These are phyloP conservation scores for Brassica nigra DNA, from an alignment of 345 rosid species.

Conservation along the genomic window DNA sequence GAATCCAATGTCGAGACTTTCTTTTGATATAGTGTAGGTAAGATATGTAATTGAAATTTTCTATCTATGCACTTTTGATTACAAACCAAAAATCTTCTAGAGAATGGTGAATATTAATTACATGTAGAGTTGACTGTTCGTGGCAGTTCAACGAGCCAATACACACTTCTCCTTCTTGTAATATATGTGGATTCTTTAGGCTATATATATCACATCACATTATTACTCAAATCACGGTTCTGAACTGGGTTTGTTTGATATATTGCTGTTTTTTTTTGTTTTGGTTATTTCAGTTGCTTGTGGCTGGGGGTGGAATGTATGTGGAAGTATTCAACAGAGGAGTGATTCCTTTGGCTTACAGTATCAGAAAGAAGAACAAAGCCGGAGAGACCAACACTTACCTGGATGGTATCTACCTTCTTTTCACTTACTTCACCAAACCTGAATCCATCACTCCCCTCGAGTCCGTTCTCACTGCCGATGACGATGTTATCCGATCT, in stretches of 20 bases:
- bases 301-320: slow-evolving; percentile 98
- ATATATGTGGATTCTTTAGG: too few species aligned
- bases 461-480: slow-evolving; percentile 52
- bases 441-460: slow-evolving; percentile 71
- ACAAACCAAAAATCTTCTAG: not conserved
- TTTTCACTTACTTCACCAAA: slow-evolving; percentile 87
- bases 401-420: slow-evolving; percentile 88
- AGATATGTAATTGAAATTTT: not conserved
- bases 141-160: too few species aligned
- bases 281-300: slow-evolving; percentile 62
- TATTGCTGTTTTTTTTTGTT: not conserved
- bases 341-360: slow-evolving; percentile 82
- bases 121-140: not conserved
- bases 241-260: not conserved
- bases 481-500: slow-evolving; percentile 78
- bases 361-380: slow-evolving; percentile 85
- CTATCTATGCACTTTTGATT: not conserved
- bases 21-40: slow-evolving; percentile 4
- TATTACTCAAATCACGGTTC: too few species aligned
- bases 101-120: too few species aligned
- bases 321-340: slow-evolving; percentile 97
- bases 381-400: slow-evolving; percentile 82
- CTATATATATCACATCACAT: too few species aligned
- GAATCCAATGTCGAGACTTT: slow-evolving; percentile 10
- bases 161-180: too few species aligned